Evolutionary conservation across 2,329 filamentous ascomycete genomes (phyloP), one percentile per base, ranked within the genome.

Genomic region (Neocucurbitaria cava): DNA sequence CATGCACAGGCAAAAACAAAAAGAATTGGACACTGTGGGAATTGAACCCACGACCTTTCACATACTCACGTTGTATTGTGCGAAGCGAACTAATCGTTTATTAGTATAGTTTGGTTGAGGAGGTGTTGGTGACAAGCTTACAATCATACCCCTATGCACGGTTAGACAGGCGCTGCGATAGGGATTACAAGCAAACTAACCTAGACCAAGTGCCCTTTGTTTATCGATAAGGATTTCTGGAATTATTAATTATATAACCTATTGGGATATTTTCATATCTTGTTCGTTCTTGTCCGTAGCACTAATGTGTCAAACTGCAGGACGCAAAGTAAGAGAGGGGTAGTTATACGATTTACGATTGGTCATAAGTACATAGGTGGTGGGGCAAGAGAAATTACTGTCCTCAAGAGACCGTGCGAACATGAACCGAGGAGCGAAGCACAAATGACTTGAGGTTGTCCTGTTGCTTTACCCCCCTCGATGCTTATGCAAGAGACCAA

Each of bases 21-120:
- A 61, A 50, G 45, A 49, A 43, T 13, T 64, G 61, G 61, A 64
- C 61, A 54, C 61, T 64, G 61, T 64, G 61, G 61, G 61, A 64
- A 64, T 64, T 64, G 61, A 64, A 64, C 61, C 61, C 61, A 64
- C 61, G 61, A 64, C 61, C 61, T 57, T 59, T 64, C 61, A 64
- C 61, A 64, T 31, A 46, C 56, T 44, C 47, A 46, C 26, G 46
- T 39, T 41, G n/a, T n/a, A 44, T 11, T n/a, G 54, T 64, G 61
- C 61, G 61, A 64, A 64, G 61, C 61, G 61, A 64, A 49, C 36
- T 39, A 11, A 10, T 21, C n/a, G 17, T 5, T 3, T 39, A 20
- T 44, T 39, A 38, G 40, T 5, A 17, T 2, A 38, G 15, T 15
- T 28, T 11, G 31, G n/a, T n/a, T 6, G 17, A 15, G 3, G 41